A percentile compares a stretch with the other conserved stretches of the same genome.
Conservation (phyloP, 805 yeast species). For the Teunomyces kruisii region DNA sequence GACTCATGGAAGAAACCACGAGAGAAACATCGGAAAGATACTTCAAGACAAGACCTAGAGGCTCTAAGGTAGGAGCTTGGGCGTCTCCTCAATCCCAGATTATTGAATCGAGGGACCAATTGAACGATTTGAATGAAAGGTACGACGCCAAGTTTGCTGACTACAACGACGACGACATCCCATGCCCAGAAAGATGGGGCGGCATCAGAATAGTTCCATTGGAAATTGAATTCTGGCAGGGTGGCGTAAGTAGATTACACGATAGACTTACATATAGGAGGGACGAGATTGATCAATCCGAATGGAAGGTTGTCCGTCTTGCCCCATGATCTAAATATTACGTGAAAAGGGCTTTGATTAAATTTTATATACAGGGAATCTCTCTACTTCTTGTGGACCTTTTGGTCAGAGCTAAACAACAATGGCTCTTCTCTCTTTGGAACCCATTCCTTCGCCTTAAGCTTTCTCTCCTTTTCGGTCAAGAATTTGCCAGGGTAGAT, state of each 20-base stretch:
- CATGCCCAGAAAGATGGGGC: constrained; percentile 96
- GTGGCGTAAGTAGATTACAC: constrained; percentile 84
- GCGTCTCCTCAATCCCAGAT: constrained; percentile 83
- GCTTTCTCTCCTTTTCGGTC: constrained; percentile 26
- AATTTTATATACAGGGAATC: constrained; percentile 7
- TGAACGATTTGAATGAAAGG: constrained; percentile 51
- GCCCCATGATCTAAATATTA: constrained; percentile 53
- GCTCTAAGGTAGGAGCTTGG: constrained; percentile 95
- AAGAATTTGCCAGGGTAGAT: constrained; percentile 73
- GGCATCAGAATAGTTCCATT: constrained; percentile 86
- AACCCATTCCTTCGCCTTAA: constrained; percentile 43
- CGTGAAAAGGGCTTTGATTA: background rate
- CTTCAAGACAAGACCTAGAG: constrained; percentile 86
- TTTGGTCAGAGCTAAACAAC: constrained; percentile 29
- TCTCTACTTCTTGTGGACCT: constrained; percentile 12
- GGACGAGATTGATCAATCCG: constrained; percentile 40
- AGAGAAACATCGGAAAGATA: constrained; percentile 75
- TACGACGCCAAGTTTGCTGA: constrained; percentile 60
- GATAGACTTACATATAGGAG: constrained; percentile 79
- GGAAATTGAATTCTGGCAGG: constrained; percentile 97
- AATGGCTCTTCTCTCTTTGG: constrained; percentile 45
- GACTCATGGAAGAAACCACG: constrained; percentile 69
- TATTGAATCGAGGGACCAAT: constrained; percentile 57
- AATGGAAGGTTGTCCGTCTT: constrained; percentile 67
- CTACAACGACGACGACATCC: constrained; percentile 58